Evolutionary conservation across 805 yeast genomes (phyloP), one percentile per base, ranked within the genome.

Genomic region (Saccharomycopsis fibuligera): DNA sequence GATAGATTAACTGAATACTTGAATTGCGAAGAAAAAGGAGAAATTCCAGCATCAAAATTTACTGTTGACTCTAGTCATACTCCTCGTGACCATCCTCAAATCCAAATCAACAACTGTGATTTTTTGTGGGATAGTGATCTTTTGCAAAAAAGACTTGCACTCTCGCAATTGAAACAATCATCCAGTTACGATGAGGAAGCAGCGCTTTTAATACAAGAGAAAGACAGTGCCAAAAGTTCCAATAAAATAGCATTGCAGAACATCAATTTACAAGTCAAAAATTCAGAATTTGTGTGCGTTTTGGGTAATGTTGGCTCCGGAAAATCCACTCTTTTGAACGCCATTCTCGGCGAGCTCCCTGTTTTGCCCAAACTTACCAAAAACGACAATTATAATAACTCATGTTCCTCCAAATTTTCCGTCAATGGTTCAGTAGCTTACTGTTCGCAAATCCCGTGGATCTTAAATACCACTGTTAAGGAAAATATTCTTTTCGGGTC

Each of bases 231-330:
- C 70, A 80, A 82, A 5, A 56, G 68, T 0, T 12, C 19, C 17
- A 16, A 33, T 12, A 67, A 65, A 44, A 60, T 69, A 31, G 81
- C 85, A 0, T 62, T 81, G 45, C 63, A 65, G 38, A 62, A 74
- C 55, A 68, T 79, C 39, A 61, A 68, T 45, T 78, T 78, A 51
- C 49, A 56, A 5, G 83, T 79, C 1, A 62, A 56, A 12, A 72
- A 70, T 55, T 80, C 80, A 3, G 67, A 72, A 27, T 64, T 81
- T 47, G 65, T 75, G 1, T 78, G 86, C 60, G 63, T 81, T 42
- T 78, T 81, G 24, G 87, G 87, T 12, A 66, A 74, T 56, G 86
- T 81, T 27, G 87, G 86, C 2, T 62, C 82, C 9, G 88, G 88
- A 41, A 81, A 81, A 57, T 73, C 84, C 2, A 73, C 86, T 0